Base-by-base conservation (phyloP, 108 stramenopile genomes). In the Pseudonitzschia multistriata region DNA sequence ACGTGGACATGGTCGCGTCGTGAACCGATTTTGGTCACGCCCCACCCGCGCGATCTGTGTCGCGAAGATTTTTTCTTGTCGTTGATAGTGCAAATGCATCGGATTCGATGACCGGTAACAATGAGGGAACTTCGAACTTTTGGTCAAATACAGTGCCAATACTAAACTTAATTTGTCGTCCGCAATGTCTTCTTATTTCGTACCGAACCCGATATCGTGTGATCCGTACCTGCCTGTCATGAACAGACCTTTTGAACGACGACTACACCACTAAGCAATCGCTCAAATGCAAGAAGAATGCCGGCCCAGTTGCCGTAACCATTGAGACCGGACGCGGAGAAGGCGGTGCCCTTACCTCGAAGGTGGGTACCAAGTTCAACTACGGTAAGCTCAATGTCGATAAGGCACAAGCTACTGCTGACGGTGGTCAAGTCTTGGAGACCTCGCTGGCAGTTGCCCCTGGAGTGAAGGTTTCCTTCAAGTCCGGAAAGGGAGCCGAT, bases 361-460 rank as follows among this genome's bases (percentile, higher is more conserved):
- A 94, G 77, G 68, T 94, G 76, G 90, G 90, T 34, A 86, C 84
- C 66, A 94, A 94, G 76, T 94, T 94, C 78, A 57, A 82, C 74
- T 94, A 94, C 78, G 93, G 90, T 63, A 89, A 91, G 60, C 85
- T 96, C 70, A 88, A 79, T 79, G 83, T 96, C 63, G 94, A 96
- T 81, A 96, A 96, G 79, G 74, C 84, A 35, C 90, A 93, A 69
- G 73, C 83, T 68, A 90, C 85, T 55, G 94, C 94, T 62, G 87
- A 91, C 63, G 94, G 94, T 53, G 80, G 85, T 45, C 81, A 80
- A 64, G 88, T 89, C 19, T 74, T 96, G 78, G 94, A 96, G 77
- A 93, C 94, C 30, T 91, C 89, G 45, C 65, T 92, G 72, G 78
- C 73, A 56, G 85, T 86, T 59, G 79, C 82, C 62, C 88, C 90